Conservation (phyloP, 257 asterid species). For the Solanum infundibuliforme region DNA sequence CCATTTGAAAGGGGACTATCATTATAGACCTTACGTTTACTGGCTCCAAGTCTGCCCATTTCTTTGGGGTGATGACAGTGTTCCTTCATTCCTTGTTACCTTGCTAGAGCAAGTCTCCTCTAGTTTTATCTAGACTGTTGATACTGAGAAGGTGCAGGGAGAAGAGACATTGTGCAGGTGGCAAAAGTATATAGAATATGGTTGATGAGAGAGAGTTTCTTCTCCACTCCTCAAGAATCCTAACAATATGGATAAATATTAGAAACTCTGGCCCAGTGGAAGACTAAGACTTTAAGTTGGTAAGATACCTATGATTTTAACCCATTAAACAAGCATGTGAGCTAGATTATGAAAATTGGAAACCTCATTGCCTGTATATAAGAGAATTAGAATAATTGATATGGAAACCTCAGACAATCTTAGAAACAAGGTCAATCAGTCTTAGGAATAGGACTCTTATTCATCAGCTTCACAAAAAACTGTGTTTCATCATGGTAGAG, state of each 20-base stretch:
- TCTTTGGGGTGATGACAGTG: neutral
- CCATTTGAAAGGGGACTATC: neutral
- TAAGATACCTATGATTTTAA: neutral
- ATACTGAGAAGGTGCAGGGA: neutral
- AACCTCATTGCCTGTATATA: neutral
- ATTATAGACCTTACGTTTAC: neutral
- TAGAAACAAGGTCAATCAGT: neutral
- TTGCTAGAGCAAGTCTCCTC: neutral
- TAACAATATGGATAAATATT: neutral
- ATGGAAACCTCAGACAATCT: neutral
- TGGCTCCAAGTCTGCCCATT: neutral
- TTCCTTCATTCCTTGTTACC: neutral
- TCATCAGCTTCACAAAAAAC: neutral
- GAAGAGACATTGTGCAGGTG: neutral
- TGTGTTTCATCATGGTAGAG: neutral
- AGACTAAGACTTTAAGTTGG: neutral
- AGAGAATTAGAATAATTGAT: neutral
- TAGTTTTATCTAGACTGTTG: neutral
- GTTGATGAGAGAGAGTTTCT: neutral
- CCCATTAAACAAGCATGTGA: neutral
- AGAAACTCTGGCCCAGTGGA: neutral
- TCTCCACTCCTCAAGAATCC: neutral
- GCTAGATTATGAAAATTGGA: neutral
- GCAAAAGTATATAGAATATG: neutral
- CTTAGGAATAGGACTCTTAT: neutral